Conservation (phyloP, 495 filamentous ascomycete species). For the Parachaetomium inaequale region DNA sequence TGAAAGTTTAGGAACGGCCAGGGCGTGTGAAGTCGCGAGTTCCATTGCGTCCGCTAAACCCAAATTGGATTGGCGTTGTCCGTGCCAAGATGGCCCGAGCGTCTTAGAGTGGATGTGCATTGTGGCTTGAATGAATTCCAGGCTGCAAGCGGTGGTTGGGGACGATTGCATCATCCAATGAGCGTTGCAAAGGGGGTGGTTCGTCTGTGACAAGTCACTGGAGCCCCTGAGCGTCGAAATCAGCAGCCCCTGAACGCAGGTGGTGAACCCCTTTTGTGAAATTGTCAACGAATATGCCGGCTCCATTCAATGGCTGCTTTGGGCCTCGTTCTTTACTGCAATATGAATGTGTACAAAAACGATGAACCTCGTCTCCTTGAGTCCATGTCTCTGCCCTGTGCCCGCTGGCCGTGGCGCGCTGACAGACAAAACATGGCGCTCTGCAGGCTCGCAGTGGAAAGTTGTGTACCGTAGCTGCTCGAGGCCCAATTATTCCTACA, state of each 20-base stretch:
- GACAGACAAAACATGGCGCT: neutral
- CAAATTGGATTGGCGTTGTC: slow-evolving; percentile 22
- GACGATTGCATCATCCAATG: slow-evolving; percentile 10
- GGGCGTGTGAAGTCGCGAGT: slow-evolving; percentile 31
- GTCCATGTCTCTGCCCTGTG: neutral
- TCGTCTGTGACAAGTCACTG: neutral
- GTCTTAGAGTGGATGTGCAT: neutral
- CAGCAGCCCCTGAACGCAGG: neutral
- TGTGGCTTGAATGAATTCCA: neutral
- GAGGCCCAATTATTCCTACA: neutral
- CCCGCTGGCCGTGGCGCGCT: neutral
- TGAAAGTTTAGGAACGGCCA: slow-evolving; percentile 27
- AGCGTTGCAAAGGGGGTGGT: neutral
- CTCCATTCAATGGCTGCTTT: neutral
- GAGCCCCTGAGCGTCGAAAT: neutral
- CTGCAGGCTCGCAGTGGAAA: neutral
- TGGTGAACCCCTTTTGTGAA: neutral
- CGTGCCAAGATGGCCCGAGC: slow-evolving; percentile 24
- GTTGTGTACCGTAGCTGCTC: neutral
- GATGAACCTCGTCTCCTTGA: neutral
- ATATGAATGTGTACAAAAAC: no score
- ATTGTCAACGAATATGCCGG: neutral
- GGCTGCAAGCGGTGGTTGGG: neutral
- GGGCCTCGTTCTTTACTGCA: no score
- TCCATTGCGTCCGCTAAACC: slow-evolving; percentile 29